Evolutionary conservation across 805 yeast genomes (phyloP).

Genomic region (Saccharomycopsis malanga): DNA sequence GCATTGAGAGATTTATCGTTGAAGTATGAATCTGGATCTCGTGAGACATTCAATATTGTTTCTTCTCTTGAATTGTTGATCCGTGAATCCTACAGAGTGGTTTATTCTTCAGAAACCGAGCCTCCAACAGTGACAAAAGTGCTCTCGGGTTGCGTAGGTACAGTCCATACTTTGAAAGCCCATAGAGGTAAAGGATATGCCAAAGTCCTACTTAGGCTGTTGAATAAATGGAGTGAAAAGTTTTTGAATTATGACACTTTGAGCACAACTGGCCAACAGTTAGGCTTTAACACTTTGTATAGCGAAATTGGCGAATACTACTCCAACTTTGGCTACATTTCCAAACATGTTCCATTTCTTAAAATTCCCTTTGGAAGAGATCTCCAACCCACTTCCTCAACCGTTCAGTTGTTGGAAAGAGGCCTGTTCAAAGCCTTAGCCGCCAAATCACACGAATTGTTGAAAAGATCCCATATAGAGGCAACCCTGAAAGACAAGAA

Average conservation of each 20-base stretch:
- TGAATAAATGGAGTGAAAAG: constrained; percentile 12
- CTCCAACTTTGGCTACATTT: constrained; percentile 52
- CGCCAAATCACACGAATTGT: constrained; percentile 7
- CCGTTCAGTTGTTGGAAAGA: constrained; percentile 26
- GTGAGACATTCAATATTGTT: constrained; percentile 31
- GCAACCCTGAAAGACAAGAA: constrained; percentile 19
- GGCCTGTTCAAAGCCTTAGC: constrained; percentile 30
- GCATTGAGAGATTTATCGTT: constrained; percentile 24
- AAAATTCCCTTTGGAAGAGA: constrained; percentile 23
- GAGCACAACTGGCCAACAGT: constrained; percentile 25
- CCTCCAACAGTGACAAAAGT: constrained; percentile 28
- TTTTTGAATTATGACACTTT: constrained; percentile 22
- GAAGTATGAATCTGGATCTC: constrained; percentile 21
- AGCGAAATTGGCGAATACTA: constrained; percentile 72
- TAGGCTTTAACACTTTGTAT: constrained; percentile 43
- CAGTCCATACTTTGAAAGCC: constrained; percentile 46
- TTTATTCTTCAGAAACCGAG: constrained; percentile 24
- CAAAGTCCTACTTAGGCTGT: constrained; percentile 34
- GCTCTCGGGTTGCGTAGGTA: constrained; percentile 41
- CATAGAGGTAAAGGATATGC: constrained; percentile 55
- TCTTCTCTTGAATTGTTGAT: constrained; percentile 37
- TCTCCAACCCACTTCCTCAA: neutral
- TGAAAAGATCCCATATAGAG: neutral
- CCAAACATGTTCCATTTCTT: constrained; percentile 34
- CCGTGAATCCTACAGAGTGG: constrained; percentile 25